phyloP scores from a whole-genome alignment of 257 asterid genomes.

The Rauvolfia tetraphylla region DNA sequence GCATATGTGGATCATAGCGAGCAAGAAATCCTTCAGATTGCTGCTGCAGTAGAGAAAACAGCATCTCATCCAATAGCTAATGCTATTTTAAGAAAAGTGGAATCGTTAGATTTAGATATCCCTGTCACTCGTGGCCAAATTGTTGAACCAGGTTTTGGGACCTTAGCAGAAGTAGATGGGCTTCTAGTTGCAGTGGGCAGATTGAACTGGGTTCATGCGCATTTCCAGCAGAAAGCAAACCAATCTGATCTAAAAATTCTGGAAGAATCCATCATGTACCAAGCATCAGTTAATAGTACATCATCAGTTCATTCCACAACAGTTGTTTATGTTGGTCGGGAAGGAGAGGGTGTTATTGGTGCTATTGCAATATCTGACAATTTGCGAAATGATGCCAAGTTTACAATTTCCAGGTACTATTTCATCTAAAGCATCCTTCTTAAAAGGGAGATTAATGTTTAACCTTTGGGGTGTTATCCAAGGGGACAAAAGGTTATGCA shows the following conservation, averaged over 20 bases:
- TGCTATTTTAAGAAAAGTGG: slow-evolving; percentile 76
- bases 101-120: slow-evolving; percentile 55
- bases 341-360: slow-evolving; percentile 92
- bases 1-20: slow-evolving; percentile 55
- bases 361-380: slow-evolving; percentile 86
- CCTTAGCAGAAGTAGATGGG: slow-evolving; percentile 94
- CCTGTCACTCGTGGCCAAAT: slow-evolving; percentile 78
- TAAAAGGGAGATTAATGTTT: background rate
- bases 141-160: slow-evolving; percentile 91
- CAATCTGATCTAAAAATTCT: slow-evolving; percentile 48
- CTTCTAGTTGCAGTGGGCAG: slow-evolving; percentile 91
- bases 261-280: slow-evolving; percentile 61
- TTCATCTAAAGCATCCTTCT: background rate
- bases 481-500: background rate
- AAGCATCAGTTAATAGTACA: slow-evolving; percentile 44
- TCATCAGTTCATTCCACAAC: slow-evolving; percentile 80
- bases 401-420: slow-evolving; percentile 62
- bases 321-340: slow-evolving; percentile 81
- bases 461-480: background rate
- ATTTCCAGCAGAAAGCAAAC: slow-evolving; percentile 63
- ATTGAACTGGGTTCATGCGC: slow-evolving; percentile 78
- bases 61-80: slow-evolving; percentile 96
- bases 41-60: slow-evolving; percentile 97
- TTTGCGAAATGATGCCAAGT: slow-evolving; percentile 72
- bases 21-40: slow-evolving; percentile 69